Percentiles rank a stretch among this genome's conserved stretches.
Conservation (phyloP, 805 yeast genomes). For the Lipomyces mesembrius region DNA sequence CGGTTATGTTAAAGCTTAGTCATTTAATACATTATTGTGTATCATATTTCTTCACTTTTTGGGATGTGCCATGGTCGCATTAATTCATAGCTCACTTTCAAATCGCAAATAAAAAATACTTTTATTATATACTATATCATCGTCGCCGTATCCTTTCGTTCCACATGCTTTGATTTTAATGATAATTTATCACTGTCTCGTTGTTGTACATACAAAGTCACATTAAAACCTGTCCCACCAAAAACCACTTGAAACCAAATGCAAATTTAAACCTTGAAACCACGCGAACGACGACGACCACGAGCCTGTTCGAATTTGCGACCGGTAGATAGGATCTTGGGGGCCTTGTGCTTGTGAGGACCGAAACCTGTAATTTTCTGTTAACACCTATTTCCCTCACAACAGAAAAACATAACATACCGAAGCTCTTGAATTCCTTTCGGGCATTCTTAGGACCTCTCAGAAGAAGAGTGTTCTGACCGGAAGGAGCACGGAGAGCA, state of each 20-base stretch:
- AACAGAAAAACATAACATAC: neutral
- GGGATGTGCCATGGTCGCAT: neutral
- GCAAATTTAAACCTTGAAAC: conserved; percentile 93
- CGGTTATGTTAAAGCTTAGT: neutral
- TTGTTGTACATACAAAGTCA: conserved; percentile 10
- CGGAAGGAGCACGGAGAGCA: conserved; percentile 99
- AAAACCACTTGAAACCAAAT: conserved; percentile 12
- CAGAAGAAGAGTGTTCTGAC: conserved; percentile 95
- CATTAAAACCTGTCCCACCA: conserved; percentile 1
- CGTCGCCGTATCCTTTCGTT: neutral
- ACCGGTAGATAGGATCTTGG: conserved; percentile 95
- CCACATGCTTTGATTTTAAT: conserved; percentile 9
- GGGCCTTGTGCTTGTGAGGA: conserved; percentile 99
- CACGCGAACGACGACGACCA: conserved; percentile 99
- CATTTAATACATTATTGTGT: neutral
- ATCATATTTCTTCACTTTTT: neutral
- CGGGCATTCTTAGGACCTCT: conserved; percentile 99
- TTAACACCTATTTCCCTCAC: neutral
- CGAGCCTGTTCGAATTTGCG: conserved; percentile 99
- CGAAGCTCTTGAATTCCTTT: conserved; percentile 99
- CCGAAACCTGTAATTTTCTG: conserved; percentile 65
- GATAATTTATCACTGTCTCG: neutral
- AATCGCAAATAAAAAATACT: neutral
- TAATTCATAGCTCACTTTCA: neutral
- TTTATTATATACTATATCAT: conserved; percentile 6